phyloP scores from a whole-genome alignment of 257 asterid species.

The Ocimum tenuiflorum region DNA sequence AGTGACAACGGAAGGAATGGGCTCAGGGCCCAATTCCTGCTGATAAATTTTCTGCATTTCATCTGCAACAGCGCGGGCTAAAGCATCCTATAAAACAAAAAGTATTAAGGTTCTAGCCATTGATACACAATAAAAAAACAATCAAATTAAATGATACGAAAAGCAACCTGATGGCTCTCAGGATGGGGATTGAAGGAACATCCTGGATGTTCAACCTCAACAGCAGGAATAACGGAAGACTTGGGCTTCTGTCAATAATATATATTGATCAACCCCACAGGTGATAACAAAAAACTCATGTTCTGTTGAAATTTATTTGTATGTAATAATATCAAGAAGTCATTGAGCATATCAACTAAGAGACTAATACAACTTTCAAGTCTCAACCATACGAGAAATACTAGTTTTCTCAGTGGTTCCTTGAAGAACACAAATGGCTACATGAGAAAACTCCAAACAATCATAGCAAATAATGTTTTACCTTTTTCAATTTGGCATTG shows the following conservation, averaged over 20 bases:
- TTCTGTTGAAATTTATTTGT: not conserved
- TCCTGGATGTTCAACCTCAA: slow-evolving; percentile 86
- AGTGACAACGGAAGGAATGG: slow-evolving; percentile 64
- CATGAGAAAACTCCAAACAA: not conserved
- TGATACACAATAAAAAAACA: not conserved
- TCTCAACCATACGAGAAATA: not conserved
- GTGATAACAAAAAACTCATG: not conserved
- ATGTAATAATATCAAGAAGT: not conserved
- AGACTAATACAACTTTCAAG: slow-evolving; percentile 1
- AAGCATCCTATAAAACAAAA: slow-evolving; percentile 59
- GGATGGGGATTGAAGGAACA: slow-evolving; percentile 89
- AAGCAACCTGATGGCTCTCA: slow-evolving; percentile 76
- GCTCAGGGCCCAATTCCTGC: slow-evolving; percentile 78
- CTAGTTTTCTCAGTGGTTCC: not conserved
- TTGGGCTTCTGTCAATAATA: slow-evolving; percentile 50
- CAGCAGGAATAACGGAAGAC: slow-evolving; percentile 75
- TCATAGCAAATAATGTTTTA: slow-evolving; percentile 14
- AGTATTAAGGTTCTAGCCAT: slow-evolving; percentile 9
- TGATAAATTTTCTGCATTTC: slow-evolving; percentile 85
- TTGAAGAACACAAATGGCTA: not conserved
- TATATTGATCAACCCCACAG: slow-evolving; percentile 14
- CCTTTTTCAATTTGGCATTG: slow-evolving; percentile 47
- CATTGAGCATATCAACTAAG: not conserved
- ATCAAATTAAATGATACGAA: slow-evolving; percentile 5
- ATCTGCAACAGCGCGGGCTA: slow-evolving; percentile 92